Base-by-base conservation (phyloP, 768 basidiomycete genomes). In the Termitomyces sp. region DNA sequence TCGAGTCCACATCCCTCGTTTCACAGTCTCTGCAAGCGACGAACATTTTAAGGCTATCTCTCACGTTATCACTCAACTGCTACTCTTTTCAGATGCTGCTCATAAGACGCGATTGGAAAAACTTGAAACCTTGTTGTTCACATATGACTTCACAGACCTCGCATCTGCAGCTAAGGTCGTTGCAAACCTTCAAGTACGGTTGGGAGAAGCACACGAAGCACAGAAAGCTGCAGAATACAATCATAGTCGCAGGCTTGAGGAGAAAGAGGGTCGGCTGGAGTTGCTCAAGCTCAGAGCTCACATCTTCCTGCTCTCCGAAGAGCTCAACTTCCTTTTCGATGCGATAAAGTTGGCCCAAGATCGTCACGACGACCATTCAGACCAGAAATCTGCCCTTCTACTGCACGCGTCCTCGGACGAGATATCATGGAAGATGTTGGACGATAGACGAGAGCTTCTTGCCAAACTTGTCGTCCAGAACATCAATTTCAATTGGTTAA, bases 381-480 rank as follows among this genome's bases (percentile, higher is more conserved):
- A 89, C 62, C 84, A 87, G 62, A 91, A 91, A 65, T 89, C 90
- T 1, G 91, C 93, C 1, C 78, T 94, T 46, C 80, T 91, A 52
- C 73, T 96, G 32, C 87, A 91, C 59, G 88, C 93, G 0, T 86
- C 85, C 6, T 93, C 93, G 0, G 83, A 86, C 6, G 90, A 94
- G 69, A 87, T 98, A 46, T 93, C 91, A 0, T 98, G 95, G 94
- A 82, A 81, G 58, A 95, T 98, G 92, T 73, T 96, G 16, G 89
- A 88, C 65, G 82, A 87, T 45, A 74, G 82, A 40, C 76, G 81
- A 48, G 84, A 87, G 43, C 77, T 95, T 44, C 78, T 96, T 2
- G 87, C 92, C 39, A 96, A 97, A 73, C 79, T 97, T 44, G 88
- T 88, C n/a, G 82, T 95, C 45, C 82, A 85, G 51, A 80, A 84